Conservation (phyloP, 2,329 filamentous ascomycete species). For the Daldinia sp. region DNA sequence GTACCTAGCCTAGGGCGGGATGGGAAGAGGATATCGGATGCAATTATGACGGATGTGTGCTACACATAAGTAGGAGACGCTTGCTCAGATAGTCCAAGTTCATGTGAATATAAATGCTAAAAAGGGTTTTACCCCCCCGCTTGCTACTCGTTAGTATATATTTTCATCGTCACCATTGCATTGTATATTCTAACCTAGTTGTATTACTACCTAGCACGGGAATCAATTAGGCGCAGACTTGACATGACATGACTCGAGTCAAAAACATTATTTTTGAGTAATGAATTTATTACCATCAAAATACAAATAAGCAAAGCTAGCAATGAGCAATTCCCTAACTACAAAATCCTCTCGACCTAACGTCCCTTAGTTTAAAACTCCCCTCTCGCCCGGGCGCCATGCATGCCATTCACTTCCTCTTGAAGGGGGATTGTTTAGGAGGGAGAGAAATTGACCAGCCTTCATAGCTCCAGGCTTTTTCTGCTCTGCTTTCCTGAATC, state of each 20-base stretch:
- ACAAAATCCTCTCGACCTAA: slow-evolving; percentile 12
- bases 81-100: background rate
- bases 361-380: slow-evolving; percentile 7
- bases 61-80: background rate
- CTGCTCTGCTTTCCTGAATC: background rate
- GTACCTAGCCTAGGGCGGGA: background rate
- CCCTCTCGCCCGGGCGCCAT: slow-evolving; percentile 10
- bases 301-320: slow-evolving; percentile 11
- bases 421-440: background rate
- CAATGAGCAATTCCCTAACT: slow-evolving; percentile 17
- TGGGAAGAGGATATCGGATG: background rate
- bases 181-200: background rate
- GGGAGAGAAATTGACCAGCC: slow-evolving; percentile 9
- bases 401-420: slow-evolving; percentile 18
- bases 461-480: slow-evolving; percentile 25
- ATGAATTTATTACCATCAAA: slow-evolving; percentile 5
- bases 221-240: background rate
- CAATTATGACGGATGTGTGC: background rate
- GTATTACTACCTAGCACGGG: background rate
- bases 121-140: background rate
- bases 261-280: background rate
- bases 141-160: background rate
- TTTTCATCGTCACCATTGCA: background rate
- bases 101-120: background rate
- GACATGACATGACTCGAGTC: background rate